Base-by-base conservation (phyloP, 1,284 basidiomycete species). In the Tilletia setariae region DNA sequence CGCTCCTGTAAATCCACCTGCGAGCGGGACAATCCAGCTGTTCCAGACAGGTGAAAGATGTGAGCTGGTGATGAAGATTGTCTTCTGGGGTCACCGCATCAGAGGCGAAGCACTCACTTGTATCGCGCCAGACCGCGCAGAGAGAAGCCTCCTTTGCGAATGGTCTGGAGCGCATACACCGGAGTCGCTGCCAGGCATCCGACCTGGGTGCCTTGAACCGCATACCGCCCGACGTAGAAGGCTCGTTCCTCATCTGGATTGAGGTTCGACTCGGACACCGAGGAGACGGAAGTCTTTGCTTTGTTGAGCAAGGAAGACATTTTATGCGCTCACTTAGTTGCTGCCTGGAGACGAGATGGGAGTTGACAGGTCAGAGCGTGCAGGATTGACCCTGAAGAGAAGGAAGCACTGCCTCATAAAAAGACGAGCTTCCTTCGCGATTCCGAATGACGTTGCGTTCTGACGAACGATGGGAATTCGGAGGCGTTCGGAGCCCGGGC, bases 121-220 rank as follows among this genome's bases (percentile, higher is more conserved):
- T 74, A 75, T 11, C 78, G 69, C 0, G 74, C 74, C 1, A 81
- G 56, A 0, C 72, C 71, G 6, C 75, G 72, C 1, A 81, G 53
- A 0, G 66, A 63, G 40, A 80, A 80, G 2, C 72, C 70, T 0
- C 76, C 68, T 1, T 72, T 72, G 9, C 79, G 72, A 0, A 76
- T 15, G 0, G 72, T 46, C 23, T 73, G 68, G 2, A 81, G 11
- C 0, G 76, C 47, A 67, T 78, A 81, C 13, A 79, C 25, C 1
- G 79, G 79, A 2, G 77, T 80, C 0, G 77, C 79, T 1, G 73
- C 72, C 13, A 81, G 67, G 66, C 77, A 73, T 0, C 74, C 78
- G 40, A 71, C 67, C 62, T 81, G 78, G 1, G 61, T 30, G 9
- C 65, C 47, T 44, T 46, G 42, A 16, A 66, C 35, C 1, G 56